phyloP scores from a whole-genome alignment of 2,329 filamentous ascomycete species.

The Aspergillus brunneoviolaceus region DNA sequence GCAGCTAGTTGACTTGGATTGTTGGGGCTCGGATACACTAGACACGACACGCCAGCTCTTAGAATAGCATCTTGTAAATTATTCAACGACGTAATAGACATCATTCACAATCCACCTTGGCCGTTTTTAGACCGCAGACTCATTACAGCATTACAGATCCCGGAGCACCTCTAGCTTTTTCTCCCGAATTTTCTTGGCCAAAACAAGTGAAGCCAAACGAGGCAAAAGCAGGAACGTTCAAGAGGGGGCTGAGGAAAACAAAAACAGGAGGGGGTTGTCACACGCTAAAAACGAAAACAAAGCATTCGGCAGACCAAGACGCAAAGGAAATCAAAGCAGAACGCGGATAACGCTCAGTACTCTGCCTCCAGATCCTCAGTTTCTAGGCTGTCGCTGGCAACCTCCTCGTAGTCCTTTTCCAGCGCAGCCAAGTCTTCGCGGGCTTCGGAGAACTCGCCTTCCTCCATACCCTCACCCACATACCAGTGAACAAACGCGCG shows the following conservation, averaged over 20 bases:
- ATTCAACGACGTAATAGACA: conserved; percentile 1
- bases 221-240: conserved; percentile 5
- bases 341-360: conserved; percentile 20
- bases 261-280: conserved; percentile 28
- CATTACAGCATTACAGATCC: conserved; percentile 1
- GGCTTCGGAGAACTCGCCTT: conserved; percentile 85
- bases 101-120: background rate
- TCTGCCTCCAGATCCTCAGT: conserved; percentile 54
- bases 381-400: conserved; percentile 67
- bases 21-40: background rate
- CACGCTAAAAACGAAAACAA: conserved; percentile 15
- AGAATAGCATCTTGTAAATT: conserved; percentile 10
- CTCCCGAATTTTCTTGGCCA: conserved; percentile 9
- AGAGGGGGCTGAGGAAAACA: conserved; percentile 21
- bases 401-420: conserved; percentile 85
- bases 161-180: conserved; percentile 1
- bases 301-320: conserved; percentile 20
- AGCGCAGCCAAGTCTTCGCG: conserved; percentile 82
- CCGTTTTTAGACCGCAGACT: background rate
- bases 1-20: background rate
- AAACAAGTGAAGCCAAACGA: conserved; percentile 9
- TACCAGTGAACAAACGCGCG: conserved; percentile 72
- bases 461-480: conserved; percentile 89
- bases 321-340: conserved; percentile 14
- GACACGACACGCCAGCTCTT: background rate